These are phyloP conservation scores for Circinella umbellata DNA, from an alignment of 371 early-diverging fungal species.

Conservation along the genomic window DNA sequence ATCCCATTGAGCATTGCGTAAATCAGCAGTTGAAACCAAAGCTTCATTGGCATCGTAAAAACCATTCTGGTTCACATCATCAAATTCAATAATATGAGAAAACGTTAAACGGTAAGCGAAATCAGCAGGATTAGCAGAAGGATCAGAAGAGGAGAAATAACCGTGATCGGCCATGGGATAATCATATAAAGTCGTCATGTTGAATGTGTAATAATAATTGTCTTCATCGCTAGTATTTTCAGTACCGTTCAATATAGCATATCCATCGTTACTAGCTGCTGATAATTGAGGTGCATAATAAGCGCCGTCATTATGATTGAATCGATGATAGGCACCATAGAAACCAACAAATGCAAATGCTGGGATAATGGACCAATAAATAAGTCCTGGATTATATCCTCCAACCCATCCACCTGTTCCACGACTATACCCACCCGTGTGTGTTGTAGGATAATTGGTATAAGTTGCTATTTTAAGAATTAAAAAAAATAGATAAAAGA, in stretches of 20 bases:
- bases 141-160: conserved; percentile 47
- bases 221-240: conserved; percentile 33
- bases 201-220: conserved; percentile 44
- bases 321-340: conserved; percentile 42
- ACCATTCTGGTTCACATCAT: conserved; percentile 50
- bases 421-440: conserved; percentile 41
- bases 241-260: conserved; percentile 47
- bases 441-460: conserved; percentile 40
- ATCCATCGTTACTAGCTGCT: conserved; percentile 26
- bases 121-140: conserved; percentile 38
- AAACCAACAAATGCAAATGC: conserved; percentile 42
- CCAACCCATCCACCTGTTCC: conserved; percentile 42
- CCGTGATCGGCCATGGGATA: conserved; percentile 43
- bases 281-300: conserved; percentile 53
- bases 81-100: conserved; percentile 44
- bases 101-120: conserved; percentile 42
- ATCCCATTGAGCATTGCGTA: conserved; percentile 35
- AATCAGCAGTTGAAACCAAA: conserved; percentile 29
- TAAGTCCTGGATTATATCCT: conserved; percentile 37
- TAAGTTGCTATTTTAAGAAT: conserved; percentile 26
- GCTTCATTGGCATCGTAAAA: conserved; percentile 42
- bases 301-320: conserved; percentile 41
- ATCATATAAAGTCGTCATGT: conserved; percentile 34
- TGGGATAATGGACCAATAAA: conserved; percentile 47
- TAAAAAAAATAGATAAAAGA: not conserved